phyloP scores from a whole-genome alignment of 2,329 filamentous ascomycete genomes.

The Madurella fahalii region DNA sequence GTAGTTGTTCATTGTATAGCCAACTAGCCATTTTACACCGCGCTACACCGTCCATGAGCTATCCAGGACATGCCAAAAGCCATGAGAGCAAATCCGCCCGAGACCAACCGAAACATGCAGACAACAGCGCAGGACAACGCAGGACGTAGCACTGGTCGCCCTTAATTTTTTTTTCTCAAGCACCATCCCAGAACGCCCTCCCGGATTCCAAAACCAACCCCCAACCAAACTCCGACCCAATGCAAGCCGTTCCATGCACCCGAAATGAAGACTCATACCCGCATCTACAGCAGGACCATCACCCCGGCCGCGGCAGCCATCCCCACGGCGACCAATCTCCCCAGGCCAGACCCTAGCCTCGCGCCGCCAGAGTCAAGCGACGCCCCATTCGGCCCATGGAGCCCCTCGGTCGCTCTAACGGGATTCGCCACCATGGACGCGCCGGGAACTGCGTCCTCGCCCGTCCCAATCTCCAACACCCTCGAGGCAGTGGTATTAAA shows the following conservation, averaged over 20 bases:
- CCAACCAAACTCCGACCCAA: background rate
- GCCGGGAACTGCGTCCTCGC: slow-evolving; percentile 48
- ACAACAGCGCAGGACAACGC: background rate
- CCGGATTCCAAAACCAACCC: background rate
- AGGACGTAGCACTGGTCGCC: background rate
- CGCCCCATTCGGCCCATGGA: slow-evolving; percentile 1
- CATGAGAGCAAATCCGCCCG: background rate
- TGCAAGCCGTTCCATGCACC: background rate
- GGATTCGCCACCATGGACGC: slow-evolving; percentile 48
- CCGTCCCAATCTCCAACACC: slow-evolving; percentile 53
- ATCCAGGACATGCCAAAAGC: background rate
- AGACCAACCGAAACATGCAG: background rate
- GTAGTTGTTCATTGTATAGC: background rate
- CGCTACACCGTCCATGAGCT: background rate
- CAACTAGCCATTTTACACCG: background rate
- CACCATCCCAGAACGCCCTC: background rate
- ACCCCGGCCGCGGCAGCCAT: background rate
- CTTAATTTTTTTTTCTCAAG: background rate
- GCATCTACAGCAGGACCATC: background rate
- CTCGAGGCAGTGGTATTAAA: slow-evolving; percentile 52
- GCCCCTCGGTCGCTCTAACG: slow-evolving; percentile 29
- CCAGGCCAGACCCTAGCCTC: background rate
- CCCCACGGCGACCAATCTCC: background rate
- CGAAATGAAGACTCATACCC: background rate
- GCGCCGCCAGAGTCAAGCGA: background rate